phyloP scores from a whole-genome alignment of 345 rosid species.

The Ceriops decandra region DNA sequence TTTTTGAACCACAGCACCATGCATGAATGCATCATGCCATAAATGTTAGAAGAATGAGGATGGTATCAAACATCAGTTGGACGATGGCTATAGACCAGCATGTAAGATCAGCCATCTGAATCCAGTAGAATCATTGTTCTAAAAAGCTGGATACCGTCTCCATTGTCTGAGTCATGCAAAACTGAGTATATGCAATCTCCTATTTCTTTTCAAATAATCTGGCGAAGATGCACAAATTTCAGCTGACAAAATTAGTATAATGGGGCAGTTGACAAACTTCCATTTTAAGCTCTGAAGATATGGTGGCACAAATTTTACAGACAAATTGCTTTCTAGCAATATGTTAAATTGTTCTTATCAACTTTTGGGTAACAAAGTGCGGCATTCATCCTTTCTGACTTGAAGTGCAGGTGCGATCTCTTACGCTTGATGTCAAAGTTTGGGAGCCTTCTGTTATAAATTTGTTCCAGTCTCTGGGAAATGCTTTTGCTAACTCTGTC shows the following conservation, averaged over 20 bases:
- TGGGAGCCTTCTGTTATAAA: slow-evolving; percentile 98
- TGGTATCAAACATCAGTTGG: slow-evolving; percentile 1
- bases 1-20: not conserved
- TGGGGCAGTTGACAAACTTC: not conserved
- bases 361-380: slow-evolving; percentile 10
- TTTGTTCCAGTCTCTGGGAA: slow-evolving; percentile 94
- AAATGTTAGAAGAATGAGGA: not conserved
- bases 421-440: slow-evolving; percentile 93
- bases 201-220: not conserved
- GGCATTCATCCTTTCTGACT: slow-evolving; percentile 14
- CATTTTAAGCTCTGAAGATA: not conserved
- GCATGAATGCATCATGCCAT: not conserved
- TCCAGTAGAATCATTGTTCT: not conserved
- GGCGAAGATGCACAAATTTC: not conserved
- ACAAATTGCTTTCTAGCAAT: not conserved
- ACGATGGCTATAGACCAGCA: not conserved
- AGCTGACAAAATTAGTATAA: not conserved
- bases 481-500: slow-evolving; percentile 82
- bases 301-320: not conserved
- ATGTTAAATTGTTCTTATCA: not conserved
- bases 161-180: not conserved
- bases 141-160: not conserved
- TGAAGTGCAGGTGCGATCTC: slow-evolving; percentile 79
- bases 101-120: not conserved
- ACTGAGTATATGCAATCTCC: not conserved